A percentile compares a stretch with the other conserved stretches of the same genome.
These are phyloP conservation scores for Cercophora samala DNA, from an alignment of 495 filamentous ascomycete species.

Conservation along the genomic window DNA sequence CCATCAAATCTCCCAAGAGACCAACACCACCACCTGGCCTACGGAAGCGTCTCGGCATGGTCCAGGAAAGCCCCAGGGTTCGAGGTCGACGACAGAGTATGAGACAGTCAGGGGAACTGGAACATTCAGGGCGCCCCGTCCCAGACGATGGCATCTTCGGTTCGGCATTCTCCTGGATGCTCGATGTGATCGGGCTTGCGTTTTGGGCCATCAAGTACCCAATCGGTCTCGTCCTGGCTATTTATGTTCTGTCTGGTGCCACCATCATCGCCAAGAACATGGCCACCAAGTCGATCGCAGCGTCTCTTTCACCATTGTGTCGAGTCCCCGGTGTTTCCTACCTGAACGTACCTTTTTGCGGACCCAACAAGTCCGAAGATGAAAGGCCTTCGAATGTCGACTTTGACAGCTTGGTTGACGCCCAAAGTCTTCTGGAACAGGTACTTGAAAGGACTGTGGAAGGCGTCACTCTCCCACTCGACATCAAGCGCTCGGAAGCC, in stretches of 20 bases:
- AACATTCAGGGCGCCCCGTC: neutral
- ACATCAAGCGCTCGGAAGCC: slow-evolving; percentile 68
- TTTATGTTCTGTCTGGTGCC: slow-evolving; percentile 50
- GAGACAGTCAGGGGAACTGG: slow-evolving; percentile 1
- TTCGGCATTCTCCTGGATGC: slow-evolving; percentile 38
- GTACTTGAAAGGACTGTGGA: slow-evolving; percentile 59
- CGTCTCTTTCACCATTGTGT: slow-evolving; percentile 61
- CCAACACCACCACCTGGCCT: slow-evolving; percentile 21
- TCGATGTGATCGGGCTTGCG: slow-evolving; percentile 48
- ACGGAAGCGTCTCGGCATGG: slow-evolving; percentile 25
- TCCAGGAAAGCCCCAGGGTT: slow-evolving; percentile 13
- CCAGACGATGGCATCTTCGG: slow-evolving; percentile 9
- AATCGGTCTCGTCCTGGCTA: slow-evolving; percentile 51
- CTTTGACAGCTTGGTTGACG: slow-evolving; percentile 47
- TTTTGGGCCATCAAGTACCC: slow-evolving; percentile 53
- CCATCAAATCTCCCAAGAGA: slow-evolving; percentile 14
- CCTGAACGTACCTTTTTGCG: slow-evolving; percentile 60
- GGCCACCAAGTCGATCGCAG: slow-evolving; percentile 45
- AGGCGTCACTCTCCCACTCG: slow-evolving; percentile 58
- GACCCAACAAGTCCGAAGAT: slow-evolving; percentile 25
- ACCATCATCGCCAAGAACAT: slow-evolving; percentile 50
- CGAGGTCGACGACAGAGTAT: slow-evolving; percentile 9
- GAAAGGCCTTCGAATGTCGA: neutral
- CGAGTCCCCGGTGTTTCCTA: slow-evolving; percentile 58
- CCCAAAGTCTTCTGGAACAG: slow-evolving; percentile 63